Evolutionary conservation across 2,329 filamentous ascomycete genomes (phyloP), one percentile per base, ranked within the genome.

Genomic region (Talaromyces amestolkiae): DNA sequence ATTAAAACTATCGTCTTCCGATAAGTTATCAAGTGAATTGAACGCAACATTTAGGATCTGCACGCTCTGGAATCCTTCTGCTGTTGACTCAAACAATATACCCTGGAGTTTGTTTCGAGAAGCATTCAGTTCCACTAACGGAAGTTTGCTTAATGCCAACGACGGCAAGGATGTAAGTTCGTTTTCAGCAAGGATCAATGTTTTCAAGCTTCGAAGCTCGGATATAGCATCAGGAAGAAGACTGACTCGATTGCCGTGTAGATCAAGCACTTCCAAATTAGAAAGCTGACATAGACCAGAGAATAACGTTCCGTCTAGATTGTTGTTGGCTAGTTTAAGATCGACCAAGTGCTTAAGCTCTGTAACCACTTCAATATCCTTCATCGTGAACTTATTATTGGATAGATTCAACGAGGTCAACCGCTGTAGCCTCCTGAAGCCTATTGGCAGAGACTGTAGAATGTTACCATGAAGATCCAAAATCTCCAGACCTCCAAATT

Each of bases 401-500:
- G 92, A 91, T 72, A 99, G 77, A 71, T 98, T 97, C 58, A 99
- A 81, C 3, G 87, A 89, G 1, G 91, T 93, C 63, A 99, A 83
- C 67, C 89, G 82, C 58, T 88, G 84, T 43, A 98, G 82, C 61
- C 89, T 84, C 69, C 91, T 84, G 65, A 98, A 75, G 0, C 95
- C 94, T 69, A 89, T 75, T 0, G 95, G 95, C 51, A 97, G 77
- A 33, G 85, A 81, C 60, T 84, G 83, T 19, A 99, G 82, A 53
- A 87, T 78, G 73, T 99, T 99, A 22, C 92, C 91, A 74, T 97
- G 95, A 66, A 98, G 75, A 74, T 98, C 93, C 8, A 97, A 78
- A 4, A 86, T 86, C 74, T 97, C 92, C 0, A 97, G 76, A 0
- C 89, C 91, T 2, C 87, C 90, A 78, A 98, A 97, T 68, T 95